A percentile compares a stretch with the other conserved stretches of the same genome.
Evolutionary conservation across 2,329 filamentous ascomycete species (phyloP).

Genomic region (Orbilia javanica): DNA sequence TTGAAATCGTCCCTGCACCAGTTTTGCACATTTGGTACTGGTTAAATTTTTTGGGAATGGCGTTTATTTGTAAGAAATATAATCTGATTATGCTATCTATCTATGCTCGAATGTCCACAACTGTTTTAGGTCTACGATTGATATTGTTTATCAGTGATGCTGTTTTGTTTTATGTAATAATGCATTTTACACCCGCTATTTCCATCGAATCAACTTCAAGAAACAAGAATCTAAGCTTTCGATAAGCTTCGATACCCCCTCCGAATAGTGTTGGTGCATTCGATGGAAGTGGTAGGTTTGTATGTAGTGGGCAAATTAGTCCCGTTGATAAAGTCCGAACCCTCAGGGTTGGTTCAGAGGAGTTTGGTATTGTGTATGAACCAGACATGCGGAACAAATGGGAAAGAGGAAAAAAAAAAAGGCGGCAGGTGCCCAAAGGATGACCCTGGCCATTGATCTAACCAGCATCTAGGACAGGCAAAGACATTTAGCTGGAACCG

Average conservation of each 20-base stretch:
- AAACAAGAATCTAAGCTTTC: constrained; percentile 15
- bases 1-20: constrained; percentile 7
- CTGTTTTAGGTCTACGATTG: neutral
- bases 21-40: neutral
- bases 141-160: neutral
- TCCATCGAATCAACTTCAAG: constrained; percentile 12
- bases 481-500: constrained; percentile 31
- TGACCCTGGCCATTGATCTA: constrained; percentile 6
- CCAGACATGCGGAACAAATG: too few species aligned
- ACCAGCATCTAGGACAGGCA: constrained; percentile 33
- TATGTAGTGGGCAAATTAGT: neutral
- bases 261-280: constrained; percentile 25
- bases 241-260: constrained; percentile 39
- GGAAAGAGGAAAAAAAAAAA: constrained; percentile 1
- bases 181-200: neutral
- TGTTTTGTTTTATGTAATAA: constrained; percentile 18
- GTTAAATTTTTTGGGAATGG: neutral
- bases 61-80: neutral
- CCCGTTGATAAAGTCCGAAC: constrained; percentile 9
- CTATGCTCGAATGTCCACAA: neutral
- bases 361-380: constrained; percentile 24
- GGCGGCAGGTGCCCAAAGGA: constrained; percentile 22
- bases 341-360: constrained; percentile 6
- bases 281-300: constrained; percentile 40
- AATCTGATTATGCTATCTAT: neutral